Conservation (phyloP, 257 asterid genomes). For the Solanum pinnatisectum region DNA sequence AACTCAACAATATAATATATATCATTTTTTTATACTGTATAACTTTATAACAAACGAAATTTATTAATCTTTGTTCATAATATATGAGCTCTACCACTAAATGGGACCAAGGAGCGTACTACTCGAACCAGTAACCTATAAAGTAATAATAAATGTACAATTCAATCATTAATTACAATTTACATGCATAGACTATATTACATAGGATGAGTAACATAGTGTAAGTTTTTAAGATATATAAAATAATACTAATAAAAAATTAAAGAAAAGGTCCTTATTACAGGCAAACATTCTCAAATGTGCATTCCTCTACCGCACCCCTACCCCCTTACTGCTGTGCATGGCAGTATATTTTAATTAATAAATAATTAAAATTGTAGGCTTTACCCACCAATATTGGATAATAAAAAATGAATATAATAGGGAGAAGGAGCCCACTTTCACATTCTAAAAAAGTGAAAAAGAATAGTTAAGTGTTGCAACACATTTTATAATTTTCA, state of each 20-base stretch:
- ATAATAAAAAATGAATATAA: neutral
- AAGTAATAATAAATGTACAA: neutral
- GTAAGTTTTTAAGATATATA: neutral
- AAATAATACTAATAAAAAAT: neutral
- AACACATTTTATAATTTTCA: neutral
- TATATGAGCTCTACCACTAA: fast-evolving
- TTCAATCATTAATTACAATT: neutral
- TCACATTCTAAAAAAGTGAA: neutral
- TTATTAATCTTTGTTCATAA: neutral
- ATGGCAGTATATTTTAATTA: neutral
- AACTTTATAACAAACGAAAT: neutral
- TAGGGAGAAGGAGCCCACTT: neutral
- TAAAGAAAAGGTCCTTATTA: neutral
- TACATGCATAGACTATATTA: neutral
- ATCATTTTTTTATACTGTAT: fast-evolving
- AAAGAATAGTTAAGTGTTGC: neutral
- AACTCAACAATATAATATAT: neutral
- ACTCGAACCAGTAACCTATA: neutral
- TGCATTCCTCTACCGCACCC: neutral
- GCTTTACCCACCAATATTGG: neutral
- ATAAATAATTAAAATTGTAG: neutral
- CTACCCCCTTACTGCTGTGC: neutral
- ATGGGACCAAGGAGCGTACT: fast-evolving
- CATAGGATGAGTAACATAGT: neutral
- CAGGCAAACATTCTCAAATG: conserved; percentile 19